A percentile compares a stretch with the other conserved stretches of the same genome.
Evolutionary conservation across 768 basidiomycete genomes (phyloP).

Genomic region (Tephrocybe rancida): DNA sequence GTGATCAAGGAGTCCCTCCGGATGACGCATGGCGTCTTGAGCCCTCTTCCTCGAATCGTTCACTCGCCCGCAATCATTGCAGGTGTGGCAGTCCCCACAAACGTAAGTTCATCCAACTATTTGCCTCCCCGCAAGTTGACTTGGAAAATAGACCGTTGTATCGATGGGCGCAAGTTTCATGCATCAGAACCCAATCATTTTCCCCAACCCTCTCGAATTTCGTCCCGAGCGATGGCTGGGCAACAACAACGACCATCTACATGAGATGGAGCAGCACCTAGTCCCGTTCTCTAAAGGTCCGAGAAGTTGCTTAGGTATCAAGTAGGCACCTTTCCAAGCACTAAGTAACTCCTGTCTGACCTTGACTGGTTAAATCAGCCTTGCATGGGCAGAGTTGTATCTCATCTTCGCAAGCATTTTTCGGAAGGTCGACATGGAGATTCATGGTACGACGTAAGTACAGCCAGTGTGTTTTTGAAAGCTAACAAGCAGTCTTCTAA

Average conservation of each 20-base stretch:
- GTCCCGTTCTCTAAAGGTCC: conserved; percentile 48
- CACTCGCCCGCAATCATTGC: conserved; percentile 35
- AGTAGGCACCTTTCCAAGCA: conserved; percentile 28
- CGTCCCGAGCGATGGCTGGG: conserved; percentile 45
- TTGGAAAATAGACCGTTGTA: conserved; percentile 32
- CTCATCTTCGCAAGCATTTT: conserved; percentile 36
- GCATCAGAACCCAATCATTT: conserved; percentile 40
- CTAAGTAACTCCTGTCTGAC: not conserved
- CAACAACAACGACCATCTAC: conserved; percentile 22
- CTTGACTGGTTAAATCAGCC: conserved; percentile 24
- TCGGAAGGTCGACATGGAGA: conserved; percentile 2
- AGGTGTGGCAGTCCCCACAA: conserved; percentile 23
- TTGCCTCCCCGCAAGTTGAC: not conserved
- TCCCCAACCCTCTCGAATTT: conserved; percentile 40
- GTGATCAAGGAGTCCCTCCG: conserved; percentile 50
- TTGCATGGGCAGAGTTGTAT: conserved; percentile 47
- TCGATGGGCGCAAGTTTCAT: conserved; percentile 38
- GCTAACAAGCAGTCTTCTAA: too few relatives aligned
- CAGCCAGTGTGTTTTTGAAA: too few relatives aligned
- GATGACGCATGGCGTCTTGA: conserved; percentile 39
- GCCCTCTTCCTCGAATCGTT: conserved; percentile 41
- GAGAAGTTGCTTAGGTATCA: conserved; percentile 46
- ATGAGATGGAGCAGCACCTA: conserved; percentile 40
- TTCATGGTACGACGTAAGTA: not conserved
- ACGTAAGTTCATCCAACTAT: conserved; percentile 16